Evolutionary conservation across 495 filamentous ascomycete species (phyloP).

Genomic region (Hyaloscypha bicolor): DNA sequence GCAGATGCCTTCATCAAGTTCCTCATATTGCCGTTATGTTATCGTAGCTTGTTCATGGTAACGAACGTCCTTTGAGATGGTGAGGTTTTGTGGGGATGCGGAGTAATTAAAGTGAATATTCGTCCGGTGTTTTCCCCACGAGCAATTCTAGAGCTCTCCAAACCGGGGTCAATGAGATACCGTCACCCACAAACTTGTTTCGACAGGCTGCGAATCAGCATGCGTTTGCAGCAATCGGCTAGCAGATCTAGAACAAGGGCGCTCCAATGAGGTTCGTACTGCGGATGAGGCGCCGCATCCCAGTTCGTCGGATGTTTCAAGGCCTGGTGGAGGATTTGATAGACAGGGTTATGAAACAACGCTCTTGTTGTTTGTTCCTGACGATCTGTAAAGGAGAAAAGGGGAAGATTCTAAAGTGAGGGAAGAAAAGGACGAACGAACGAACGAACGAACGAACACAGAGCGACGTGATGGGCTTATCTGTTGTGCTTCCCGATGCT

Average conservation of each 20-base stretch:
- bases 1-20: not conserved
- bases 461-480: too few species aligned
- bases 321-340: not conserved
- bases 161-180: constrained; percentile 7
- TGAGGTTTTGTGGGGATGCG: not conserved
- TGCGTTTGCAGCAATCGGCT: not conserved
- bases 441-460: too few species aligned
- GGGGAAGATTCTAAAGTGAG: not conserved
- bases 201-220: constrained; percentile 4
- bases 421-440: not conserved
- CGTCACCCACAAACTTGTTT: constrained; percentile 11
- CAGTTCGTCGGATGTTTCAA: constrained; percentile 1
- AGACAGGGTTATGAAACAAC: not conserved
- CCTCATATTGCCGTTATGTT: constrained; percentile 14
- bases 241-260: not conserved
- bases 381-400: not conserved
- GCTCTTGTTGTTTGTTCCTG: not conserved
- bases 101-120: constrained; percentile 10
- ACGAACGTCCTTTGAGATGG: not conserved
- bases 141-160: not conserved
- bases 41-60: not conserved
- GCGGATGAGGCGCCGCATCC: not conserved
- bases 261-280: not conserved
- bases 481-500: too few species aligned
- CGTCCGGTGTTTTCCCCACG: not conserved